Percentiles rank a stretch among this genome's conserved stretches.
These are phyloP conservation scores for Colletotrichum zoysiae DNA, from an alignment of 2,329 filamentous ascomycete species.

Conservation along the genomic window DNA sequence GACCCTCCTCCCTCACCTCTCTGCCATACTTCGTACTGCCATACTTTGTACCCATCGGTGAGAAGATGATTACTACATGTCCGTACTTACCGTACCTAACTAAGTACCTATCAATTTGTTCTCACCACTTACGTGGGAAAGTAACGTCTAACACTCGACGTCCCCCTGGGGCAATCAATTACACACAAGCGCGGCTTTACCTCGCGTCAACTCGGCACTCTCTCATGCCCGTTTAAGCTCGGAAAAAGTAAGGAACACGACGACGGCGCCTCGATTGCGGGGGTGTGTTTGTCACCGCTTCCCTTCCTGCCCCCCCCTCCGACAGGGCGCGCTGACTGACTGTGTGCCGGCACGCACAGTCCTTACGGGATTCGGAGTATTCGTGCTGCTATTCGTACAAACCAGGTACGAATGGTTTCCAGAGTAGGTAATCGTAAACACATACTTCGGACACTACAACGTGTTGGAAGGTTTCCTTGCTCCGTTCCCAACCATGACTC, in stretches of 20 bases:
- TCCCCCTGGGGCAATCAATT: not conserved
- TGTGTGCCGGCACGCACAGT: constrained; percentile 31
- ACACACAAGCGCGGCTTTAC: not conserved
- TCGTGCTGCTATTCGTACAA: too few relatives aligned
- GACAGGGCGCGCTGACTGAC: constrained; percentile 22
- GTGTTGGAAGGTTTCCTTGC: not conserved
- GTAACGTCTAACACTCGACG: not conserved
- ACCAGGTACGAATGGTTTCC: too few relatives aligned
- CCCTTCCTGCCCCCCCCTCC: not conserved
- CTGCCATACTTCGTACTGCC: too few relatives aligned
- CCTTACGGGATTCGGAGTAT: not conserved
- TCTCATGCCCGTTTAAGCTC: constrained; percentile 1
- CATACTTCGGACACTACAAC: too few relatives aligned
- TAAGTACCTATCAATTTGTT: not conserved
- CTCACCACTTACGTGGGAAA: not conserved
- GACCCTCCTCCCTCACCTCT: not conserved
- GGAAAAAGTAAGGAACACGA: constrained; percentile 11
- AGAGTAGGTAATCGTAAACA: too few relatives aligned
- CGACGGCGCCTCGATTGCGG: constrained; percentile 30
- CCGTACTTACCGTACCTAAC: too few relatives aligned
- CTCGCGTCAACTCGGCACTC: not conserved
- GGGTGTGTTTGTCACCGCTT: constrained; percentile 10
- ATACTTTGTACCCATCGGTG: too few relatives aligned
- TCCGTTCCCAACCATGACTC: constrained; percentile 10
- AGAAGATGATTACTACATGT: not conserved